Base-by-base conservation (phyloP, 2,329 filamentous ascomycete genomes). In the Fusarium floridanum region DNA sequence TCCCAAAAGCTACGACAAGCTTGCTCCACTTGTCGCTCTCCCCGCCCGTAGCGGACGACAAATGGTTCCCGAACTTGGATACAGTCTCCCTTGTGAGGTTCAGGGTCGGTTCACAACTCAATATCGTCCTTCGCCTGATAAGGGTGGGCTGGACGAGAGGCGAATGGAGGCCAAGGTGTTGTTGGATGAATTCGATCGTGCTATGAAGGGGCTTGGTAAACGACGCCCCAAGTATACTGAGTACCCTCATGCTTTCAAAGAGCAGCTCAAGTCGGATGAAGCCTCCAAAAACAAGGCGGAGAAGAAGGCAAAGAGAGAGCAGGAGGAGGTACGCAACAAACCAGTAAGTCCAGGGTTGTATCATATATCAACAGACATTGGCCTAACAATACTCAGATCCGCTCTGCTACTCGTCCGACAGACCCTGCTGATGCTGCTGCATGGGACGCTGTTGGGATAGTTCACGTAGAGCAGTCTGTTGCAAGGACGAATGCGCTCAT, bases 401-500 rank as follows among this genome's bases (percentile, higher is more conserved):
- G 86, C n/a, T 71, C 84, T 34, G 81, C 82, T 6, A 82, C 77
- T 5, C 85, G 86, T 7, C 88, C 88, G 2, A 70, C 76, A 10
- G 85, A 88, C 57, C 80, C 83, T 11, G 81, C 84, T 17, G 86
- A 86, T 66, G 87, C 85, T 27, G 86, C 86, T 27, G 85, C 83
- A 4, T 90, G 88, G 88, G 88, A 90, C 76, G 83, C 85, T 0
- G 84, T 88, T 70, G 87, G 87, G 20, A 84, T 88, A 56, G 84
- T 89, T 16, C 79, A 86, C 64, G 80, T 89, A 67, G 85, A 88
- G n/a, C 79, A 82, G 39, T 76, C 81, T 68, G 81, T 83, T 77
- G 78, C 78, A 41, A 79, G 82, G 71, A 82, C 81, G 2, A 85
- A 81, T 29, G 76, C 81, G 12, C 72, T 84, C 10, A 86, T 87